phyloP scores from a whole-genome alignment of 1,284 basidiomycete genomes.

The Agaricales sp. region DNA sequence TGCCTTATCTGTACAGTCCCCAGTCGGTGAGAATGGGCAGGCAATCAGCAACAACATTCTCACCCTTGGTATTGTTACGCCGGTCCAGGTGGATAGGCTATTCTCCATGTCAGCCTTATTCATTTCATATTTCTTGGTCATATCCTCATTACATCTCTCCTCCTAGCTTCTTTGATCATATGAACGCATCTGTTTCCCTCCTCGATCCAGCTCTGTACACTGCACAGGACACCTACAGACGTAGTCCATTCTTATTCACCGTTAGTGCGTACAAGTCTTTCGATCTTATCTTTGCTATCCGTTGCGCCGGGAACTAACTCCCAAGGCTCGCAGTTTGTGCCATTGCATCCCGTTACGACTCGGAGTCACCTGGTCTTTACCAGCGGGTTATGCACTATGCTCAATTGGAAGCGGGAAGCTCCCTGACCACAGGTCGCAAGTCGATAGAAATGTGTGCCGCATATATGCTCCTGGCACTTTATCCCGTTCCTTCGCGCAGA shows the following conservation, averaged over 20 bases:
- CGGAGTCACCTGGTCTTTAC: slow-evolving; percentile 56
- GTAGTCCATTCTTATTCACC: slow-evolving; percentile 75
- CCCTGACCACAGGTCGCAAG: slow-evolving; percentile 63
- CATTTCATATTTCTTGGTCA: slow-evolving; percentile 1
- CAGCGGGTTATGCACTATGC: slow-evolving; percentile 58
- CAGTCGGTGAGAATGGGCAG: not conserved
- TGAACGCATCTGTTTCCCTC: slow-evolving; percentile 64
- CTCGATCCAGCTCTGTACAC: slow-evolving; percentile 71
- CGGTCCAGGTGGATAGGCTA: slow-evolving; percentile 63
- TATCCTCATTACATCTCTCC: slow-evolving; percentile 5
- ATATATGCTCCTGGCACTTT: slow-evolving; percentile 64
- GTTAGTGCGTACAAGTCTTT: slow-evolving; percentile 37
- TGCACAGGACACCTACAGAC: slow-evolving; percentile 57
- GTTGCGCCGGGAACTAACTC: slow-evolving; percentile 6
- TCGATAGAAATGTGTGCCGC: slow-evolving; percentile 67
- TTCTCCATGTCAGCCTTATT: slow-evolving; percentile 71
- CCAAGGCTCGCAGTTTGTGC: slow-evolving; percentile 49
- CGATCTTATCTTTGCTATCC: not conserved
- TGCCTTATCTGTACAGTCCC: not conserved
- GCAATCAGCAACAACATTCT: slow-evolving; percentile 40
- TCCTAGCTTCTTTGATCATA: slow-evolving; percentile 60
- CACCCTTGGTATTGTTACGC: slow-evolving; percentile 55
- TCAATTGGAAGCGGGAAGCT: slow-evolving; percentile 49
- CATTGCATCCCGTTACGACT: slow-evolving; percentile 64
- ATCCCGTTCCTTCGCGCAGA: slow-evolving; percentile 58